phyloP scores from a whole-genome alignment of 768 basidiomycete genomes.

The Lactarius hatsudake region DNA sequence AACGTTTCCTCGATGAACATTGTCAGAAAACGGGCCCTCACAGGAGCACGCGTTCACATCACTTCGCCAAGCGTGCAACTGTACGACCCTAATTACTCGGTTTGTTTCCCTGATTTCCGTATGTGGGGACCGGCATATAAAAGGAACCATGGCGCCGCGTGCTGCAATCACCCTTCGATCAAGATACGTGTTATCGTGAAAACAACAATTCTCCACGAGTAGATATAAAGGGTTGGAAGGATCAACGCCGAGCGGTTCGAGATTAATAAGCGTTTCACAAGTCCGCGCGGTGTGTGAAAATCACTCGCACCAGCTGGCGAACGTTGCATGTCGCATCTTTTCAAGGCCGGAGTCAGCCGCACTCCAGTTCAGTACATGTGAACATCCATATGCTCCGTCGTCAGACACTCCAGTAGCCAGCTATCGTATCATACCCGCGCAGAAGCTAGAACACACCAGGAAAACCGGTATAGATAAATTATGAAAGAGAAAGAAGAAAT shows the following conservation, averaged over 20 bases:
- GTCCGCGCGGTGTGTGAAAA: no score
- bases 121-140: neutral
- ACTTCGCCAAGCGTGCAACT: neutral
- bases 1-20: neutral
- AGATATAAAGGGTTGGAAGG: no score
- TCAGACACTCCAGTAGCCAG: neutral
- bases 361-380: no score
- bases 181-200: no score
- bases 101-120: neutral
- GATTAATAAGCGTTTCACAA: no score
- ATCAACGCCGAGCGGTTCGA: no score
- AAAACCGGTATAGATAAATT: neutral
- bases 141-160: neutral
- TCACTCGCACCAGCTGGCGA: no score
- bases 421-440: neutral
- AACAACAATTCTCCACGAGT: no score
- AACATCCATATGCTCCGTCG: no score
- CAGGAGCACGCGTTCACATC: neutral
- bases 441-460: neutral
- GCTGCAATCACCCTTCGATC: no score
- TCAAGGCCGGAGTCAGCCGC: no score
- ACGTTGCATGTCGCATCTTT: no score
- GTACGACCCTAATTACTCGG: neutral
- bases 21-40: neutral
- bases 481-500: neutral